Evolutionary conservation across 164 flowering plant species (phyloP).

Genomic region (Houttuynia cordata): DNA sequence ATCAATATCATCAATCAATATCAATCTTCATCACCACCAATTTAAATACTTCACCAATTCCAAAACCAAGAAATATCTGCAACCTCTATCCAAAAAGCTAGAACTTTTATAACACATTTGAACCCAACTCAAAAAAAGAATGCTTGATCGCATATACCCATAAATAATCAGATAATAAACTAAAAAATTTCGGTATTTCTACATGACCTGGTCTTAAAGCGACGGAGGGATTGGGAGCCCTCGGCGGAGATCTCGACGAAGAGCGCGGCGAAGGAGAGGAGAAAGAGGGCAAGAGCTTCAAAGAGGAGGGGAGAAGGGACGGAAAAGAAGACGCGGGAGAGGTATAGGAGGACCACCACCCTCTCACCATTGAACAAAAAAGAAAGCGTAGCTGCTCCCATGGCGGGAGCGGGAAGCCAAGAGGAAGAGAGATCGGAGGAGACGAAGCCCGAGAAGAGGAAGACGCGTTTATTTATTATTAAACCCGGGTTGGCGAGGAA

Average conservation of each 20-base stretch:
- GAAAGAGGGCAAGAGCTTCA: slow-evolving; percentile 36
- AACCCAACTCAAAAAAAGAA: background rate
- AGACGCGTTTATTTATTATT: no score
- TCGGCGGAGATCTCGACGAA: slow-evolving; percentile 51
- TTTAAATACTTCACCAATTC: background rate
- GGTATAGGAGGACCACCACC: slow-evolving; percentile 49
- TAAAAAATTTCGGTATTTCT: background rate
- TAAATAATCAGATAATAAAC: background rate
- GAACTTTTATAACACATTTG: no score
- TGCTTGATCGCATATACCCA: background rate
- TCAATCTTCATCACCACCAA: background rate
- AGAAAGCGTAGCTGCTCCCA: slow-evolving; percentile 5
- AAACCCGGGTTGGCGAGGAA: background rate
- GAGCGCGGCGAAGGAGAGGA: slow-evolving; percentile 47
- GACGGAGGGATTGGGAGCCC: slow-evolving; percentile 12
- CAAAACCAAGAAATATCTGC: background rate
- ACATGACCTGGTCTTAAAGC: slow-evolving; percentile 42
- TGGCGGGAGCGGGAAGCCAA: background rate
- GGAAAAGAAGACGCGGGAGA: slow-evolving; percentile 31
- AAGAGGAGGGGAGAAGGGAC: slow-evolving; percentile 32
- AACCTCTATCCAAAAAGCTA: no score
- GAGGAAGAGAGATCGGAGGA: no score
- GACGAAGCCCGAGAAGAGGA: no score
- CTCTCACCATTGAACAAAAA: slow-evolving; percentile 81
- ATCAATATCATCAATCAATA: no score